Conservation (phyloP, 1,284 basidiomycete genomes). For the Microbotryum silenes-acaulis region DNA sequence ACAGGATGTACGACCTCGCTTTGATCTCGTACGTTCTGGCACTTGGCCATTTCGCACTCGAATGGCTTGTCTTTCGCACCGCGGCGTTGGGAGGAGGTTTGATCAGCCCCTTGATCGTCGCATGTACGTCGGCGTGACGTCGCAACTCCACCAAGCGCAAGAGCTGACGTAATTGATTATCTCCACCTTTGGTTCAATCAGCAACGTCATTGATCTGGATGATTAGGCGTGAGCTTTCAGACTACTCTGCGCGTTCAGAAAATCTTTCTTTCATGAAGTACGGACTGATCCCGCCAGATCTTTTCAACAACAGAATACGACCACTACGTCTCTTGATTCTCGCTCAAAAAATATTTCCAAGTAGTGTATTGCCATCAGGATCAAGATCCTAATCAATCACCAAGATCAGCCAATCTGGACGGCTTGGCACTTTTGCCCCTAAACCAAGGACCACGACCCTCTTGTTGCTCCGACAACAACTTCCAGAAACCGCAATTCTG, state of each 20-base stretch:
- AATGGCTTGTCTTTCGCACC: conserved; percentile 74
- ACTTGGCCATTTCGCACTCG: conserved; percentile 78
- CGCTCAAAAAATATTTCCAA: too few relatives aligned
- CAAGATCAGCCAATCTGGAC: too few relatives aligned
- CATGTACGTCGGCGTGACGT: conserved; percentile 54
- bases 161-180: background rate
- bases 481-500: conserved; percentile 78
- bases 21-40: conserved; percentile 82
- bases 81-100: conserved; percentile 59
- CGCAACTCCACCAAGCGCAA: background rate
- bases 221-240: conserved; percentile 36
- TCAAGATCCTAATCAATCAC: too few relatives aligned
- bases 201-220: conserved; percentile 71
- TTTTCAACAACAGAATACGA: too few relatives aligned
- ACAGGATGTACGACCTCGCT: conserved; percentile 81
- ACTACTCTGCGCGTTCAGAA: too few relatives aligned
- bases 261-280: too few relatives aligned
- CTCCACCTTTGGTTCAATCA: conserved; percentile 37
- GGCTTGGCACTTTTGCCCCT: too few relatives aligned
- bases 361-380: too few relatives aligned
- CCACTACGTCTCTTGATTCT: too few relatives aligned
- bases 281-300: too few relatives aligned
- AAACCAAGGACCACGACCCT: conserved; percentile 24
- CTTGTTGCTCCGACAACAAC: conserved; percentile 52
- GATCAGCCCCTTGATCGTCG: conserved; percentile 72